Evolutionary conservation across 176 grass and related monocot species (phyloP).

Genomic region (Eleusine coracana): DNA sequence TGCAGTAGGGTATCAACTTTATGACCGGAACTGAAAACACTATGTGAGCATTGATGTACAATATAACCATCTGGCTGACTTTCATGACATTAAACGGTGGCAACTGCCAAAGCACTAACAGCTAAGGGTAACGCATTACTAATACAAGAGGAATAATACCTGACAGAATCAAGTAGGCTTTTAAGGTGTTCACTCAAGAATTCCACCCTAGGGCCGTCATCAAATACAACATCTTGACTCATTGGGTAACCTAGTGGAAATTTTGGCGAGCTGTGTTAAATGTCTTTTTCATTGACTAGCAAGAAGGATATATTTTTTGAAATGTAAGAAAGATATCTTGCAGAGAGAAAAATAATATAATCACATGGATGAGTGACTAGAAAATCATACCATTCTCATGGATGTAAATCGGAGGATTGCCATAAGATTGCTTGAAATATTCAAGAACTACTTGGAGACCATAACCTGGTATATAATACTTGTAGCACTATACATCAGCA

Average conservation of each 20-base stretch:
- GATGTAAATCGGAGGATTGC: slow-evolving; percentile 45
- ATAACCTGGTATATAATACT: slow-evolving; percentile 32
- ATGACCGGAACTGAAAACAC: neutral
- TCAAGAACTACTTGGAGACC: slow-evolving; percentile 43
- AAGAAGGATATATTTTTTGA: no score
- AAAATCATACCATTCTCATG: slow-evolving; percentile 44
- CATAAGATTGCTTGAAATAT: slow-evolving; percentile 52
- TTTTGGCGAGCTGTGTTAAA: neutral
- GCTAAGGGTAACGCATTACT: neutral
- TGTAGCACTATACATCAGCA: slow-evolving; percentile 16
- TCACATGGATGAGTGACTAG: neutral
- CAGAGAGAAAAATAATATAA: neutral
- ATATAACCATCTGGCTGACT: neutral
- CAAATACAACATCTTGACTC: slow-evolving; percentile 41
- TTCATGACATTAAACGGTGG: neutral
- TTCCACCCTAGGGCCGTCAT: slow-evolving; percentile 39
- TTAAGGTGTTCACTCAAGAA: slow-evolving; percentile 41
- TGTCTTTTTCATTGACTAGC: neutral
- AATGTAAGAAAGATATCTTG: neutral
- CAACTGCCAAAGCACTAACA: neutral
- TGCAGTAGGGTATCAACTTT: slow-evolving; percentile 3
- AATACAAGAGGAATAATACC: slow-evolving; percentile 14
- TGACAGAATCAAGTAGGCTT: slow-evolving; percentile 37
- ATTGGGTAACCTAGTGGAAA: slow-evolving; percentile 33
- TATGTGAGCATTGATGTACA: neutral